phyloP scores from a whole-genome alignment of 2,329 filamentous ascomycete genomes.

The Penicillium sp. region DNA sequence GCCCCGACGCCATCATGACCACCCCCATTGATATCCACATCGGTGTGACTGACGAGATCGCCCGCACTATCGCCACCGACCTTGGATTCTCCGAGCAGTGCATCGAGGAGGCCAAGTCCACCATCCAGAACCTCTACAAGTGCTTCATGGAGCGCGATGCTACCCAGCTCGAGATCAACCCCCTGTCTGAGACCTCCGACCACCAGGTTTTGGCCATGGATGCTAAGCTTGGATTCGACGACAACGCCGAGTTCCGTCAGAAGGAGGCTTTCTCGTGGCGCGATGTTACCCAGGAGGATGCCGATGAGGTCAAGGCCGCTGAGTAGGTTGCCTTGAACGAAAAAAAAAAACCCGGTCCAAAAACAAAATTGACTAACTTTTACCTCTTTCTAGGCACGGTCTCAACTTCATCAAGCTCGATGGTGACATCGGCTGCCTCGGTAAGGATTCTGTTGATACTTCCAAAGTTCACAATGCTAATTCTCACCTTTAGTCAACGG shows the following conservation, averaged over 20 bases:
- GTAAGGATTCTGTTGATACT: slow-evolving; percentile 26
- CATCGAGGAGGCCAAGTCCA: slow-evolving; percentile 90
- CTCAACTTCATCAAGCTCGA: slow-evolving; percentile 99
- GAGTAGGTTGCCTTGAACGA: slow-evolving; percentile 53
- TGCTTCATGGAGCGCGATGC: slow-evolving; percentile 98
- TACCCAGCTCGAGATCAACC: slow-evolving; percentile 99
- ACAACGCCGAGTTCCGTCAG: slow-evolving; percentile 98
- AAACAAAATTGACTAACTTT: neutral
- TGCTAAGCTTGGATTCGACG: slow-evolving; percentile 97
- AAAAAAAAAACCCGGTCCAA: neutral
- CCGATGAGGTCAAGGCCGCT: slow-evolving; percentile 95
- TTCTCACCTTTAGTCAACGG: slow-evolving; percentile 68
- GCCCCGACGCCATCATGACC: slow-evolving; percentile 90
- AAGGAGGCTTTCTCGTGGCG: slow-evolving; percentile 94
- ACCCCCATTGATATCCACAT: slow-evolving; percentile 90
- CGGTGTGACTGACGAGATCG: slow-evolving; percentile 94
- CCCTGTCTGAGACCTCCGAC: slow-evolving; percentile 94
- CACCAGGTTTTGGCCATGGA: slow-evolving; percentile 99
- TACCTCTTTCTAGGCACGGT: slow-evolving; percentile 49
- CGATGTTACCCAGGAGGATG: slow-evolving; percentile 91
- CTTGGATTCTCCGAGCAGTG: slow-evolving; percentile 98
- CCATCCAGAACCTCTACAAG: slow-evolving; percentile 98
- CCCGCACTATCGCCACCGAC: slow-evolving; percentile 80
- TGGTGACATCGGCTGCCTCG: slow-evolving; percentile 94
- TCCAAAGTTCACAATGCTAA: neutral